phyloP scores from a whole-genome alignment of 2,329 filamentous ascomycete genomes.

The Fusarium guadeloupense region DNA sequence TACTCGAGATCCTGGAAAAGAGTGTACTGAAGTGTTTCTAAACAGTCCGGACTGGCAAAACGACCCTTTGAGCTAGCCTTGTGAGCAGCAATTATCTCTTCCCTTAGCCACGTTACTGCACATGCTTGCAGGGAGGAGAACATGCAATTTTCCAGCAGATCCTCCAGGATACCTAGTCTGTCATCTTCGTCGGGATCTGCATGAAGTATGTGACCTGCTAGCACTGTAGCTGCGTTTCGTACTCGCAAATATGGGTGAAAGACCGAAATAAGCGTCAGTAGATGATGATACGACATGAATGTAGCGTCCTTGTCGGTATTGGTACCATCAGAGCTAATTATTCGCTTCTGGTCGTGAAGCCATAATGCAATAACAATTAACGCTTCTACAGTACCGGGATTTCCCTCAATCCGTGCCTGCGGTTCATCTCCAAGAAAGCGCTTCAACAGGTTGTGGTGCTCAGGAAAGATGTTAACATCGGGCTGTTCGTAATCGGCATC shows the following conservation, averaged over 20 bases:
- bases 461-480: slow-evolving; percentile 66
- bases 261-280: slow-evolving; percentile 64
- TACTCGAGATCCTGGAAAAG: slow-evolving; percentile 67
- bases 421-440: slow-evolving; percentile 63
- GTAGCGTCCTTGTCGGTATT: slow-evolving; percentile 50
- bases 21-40: slow-evolving; percentile 69
- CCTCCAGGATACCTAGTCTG: slow-evolving; percentile 69
- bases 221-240: slow-evolving; percentile 62
- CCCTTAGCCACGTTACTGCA: slow-evolving; percentile 70
- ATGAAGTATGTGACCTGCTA: slow-evolving; percentile 65
- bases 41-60: slow-evolving; percentile 64
- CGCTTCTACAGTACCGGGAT: slow-evolving; percentile 66
- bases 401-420: slow-evolving; percentile 57
- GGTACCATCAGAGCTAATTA: slow-evolving; percentile 46
- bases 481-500: slow-evolving; percentile 63
- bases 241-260: slow-evolving; percentile 65
- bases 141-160: slow-evolving; percentile 72
- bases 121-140: slow-evolving; percentile 70
- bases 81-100: slow-evolving; percentile 64
- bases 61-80: slow-evolving; percentile 45
- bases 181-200: slow-evolving; percentile 67
- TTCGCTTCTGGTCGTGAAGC: slow-evolving; percentile 61
- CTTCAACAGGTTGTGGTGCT: slow-evolving; percentile 64
- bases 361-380: slow-evolving; percentile 68
- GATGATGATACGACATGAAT: slow-evolving; percentile 70